These are phyloP conservation scores for Hura crepitans DNA, from an alignment of 441 rosid species.

Conservation along the genomic window DNA sequence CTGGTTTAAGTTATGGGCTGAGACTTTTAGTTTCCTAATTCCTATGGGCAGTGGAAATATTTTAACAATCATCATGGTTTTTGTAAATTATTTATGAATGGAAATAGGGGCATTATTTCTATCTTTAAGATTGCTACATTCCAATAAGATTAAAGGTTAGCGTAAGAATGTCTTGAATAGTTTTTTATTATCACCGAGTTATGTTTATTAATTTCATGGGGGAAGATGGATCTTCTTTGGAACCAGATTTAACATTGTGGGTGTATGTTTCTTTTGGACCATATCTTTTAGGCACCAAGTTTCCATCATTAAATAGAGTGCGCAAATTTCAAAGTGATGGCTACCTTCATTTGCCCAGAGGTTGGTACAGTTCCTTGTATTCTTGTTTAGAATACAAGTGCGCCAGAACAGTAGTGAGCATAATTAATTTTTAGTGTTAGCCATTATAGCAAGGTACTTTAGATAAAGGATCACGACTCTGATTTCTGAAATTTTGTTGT, in stretches of 20 bases:
- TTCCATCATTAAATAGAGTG: constrained; percentile 44
- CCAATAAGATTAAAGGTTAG: neutral
- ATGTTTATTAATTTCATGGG: constrained; percentile 1
- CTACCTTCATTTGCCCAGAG: constrained; percentile 48
- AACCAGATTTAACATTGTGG: constrained; percentile 10
- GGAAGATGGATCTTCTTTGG: constrained; percentile 7
- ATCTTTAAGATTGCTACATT: neutral
- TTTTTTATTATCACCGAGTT: neutral
- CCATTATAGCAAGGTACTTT: neutral
- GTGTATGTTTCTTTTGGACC: constrained; percentile 15
- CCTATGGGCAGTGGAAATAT: neutral
- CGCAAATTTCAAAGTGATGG: constrained; percentile 37
- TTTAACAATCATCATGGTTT: neutral
- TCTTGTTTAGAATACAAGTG: neutral
- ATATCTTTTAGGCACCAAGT: constrained; percentile 34
- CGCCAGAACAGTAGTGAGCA: constrained; percentile 3
- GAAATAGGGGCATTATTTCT: neutral
- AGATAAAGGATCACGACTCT: neutral
- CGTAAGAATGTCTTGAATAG: neutral
- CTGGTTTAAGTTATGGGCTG: neutral
- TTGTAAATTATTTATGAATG: neutral
- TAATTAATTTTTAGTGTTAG: neutral
- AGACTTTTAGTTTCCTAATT: neutral
- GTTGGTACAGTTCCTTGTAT: constrained; percentile 34
- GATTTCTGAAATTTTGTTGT: neutral